Evolutionary conservation across 2,329 filamentous ascomycete genomes (phyloP), one percentile per base, ranked within the genome.

Genomic region (Colletotrichum filicis): DNA sequence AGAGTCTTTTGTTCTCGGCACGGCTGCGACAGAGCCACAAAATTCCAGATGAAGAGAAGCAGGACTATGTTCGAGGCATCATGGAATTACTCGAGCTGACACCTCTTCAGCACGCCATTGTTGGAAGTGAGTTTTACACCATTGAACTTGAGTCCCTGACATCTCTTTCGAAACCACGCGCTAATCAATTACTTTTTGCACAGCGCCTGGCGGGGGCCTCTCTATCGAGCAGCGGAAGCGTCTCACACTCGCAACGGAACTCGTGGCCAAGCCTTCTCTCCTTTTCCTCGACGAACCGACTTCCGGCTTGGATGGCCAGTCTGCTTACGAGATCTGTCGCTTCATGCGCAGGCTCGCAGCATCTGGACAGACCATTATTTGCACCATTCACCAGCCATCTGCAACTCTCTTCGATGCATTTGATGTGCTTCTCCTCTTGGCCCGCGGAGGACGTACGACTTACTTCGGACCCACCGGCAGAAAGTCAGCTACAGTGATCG

Each of bases 271-370:
- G 77, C 92, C 92, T 0, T 85, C 92, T 0, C 82, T 93, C 1
- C 84, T 93, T 7, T 93, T 93, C 84, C 82, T 93, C 6, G 91
- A 93, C 75, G 91, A 93, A 76, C 92, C 92, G 0, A 93, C 92
- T 0, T 83, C 82, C 3, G 82, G 82, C 1, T 75, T 85, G 3
- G 86, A 88, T 55, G 77, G 78, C 0, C 78, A 79, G 19, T 76
- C 78, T 4, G 78, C 78, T 0, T 78, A 78, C 42, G 84, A 83
- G 5, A 84, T 87, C 56, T 83, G 86, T 75, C 79, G 80, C 5
- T 80, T 86, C 49, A 76, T 88, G n/a, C 79, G 83, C 49, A 81
- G 82, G 4, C 81, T 87, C 78, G 90, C 88, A 12, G 90, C 92
- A 74, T 88, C 88, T 1, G 91, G 92, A 0, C 92, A 87, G 78